These are phyloP conservation scores for Rhodofomes roseus DNA, from an alignment of 1,284 basidiomycete genomes.

Conservation along the genomic window DNA sequence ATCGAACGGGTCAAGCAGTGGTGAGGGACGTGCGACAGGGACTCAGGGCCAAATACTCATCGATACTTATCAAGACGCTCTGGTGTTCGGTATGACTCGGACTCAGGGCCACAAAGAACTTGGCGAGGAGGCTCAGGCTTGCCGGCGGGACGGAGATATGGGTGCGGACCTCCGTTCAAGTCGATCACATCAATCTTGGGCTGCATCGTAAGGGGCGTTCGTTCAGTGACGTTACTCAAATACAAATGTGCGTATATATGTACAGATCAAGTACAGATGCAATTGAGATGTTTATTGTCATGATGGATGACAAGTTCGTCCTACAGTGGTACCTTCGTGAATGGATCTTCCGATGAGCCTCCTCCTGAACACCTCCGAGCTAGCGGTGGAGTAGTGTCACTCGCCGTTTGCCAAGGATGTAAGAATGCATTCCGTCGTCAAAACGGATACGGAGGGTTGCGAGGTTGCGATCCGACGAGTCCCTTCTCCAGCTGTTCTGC, in stretches of 20 bases:
- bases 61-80: no score
- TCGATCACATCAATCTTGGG: not conserved
- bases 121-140: not conserved
- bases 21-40: no score
- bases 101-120: not conserved
- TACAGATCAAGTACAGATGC: no score
- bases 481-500: conserved; percentile 30
- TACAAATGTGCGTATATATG: not conserved
- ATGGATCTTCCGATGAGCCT: no score
- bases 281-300: no score
- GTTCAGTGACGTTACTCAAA: not conserved
- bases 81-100: not conserved
- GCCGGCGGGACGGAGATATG: conserved; percentile 1
- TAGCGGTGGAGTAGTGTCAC: no score
- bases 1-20: no score
- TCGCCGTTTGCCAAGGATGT: no score
- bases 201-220: not conserved
- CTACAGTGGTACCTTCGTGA: no score
- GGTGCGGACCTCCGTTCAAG: not conserved
- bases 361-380: no score
- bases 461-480: conserved; percentile 10
- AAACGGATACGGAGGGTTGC: conserved; percentile 16
- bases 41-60: no score
- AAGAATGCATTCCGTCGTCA: not conserved
- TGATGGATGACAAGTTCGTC: no score